Conservation (phyloP, 2,329 filamentous ascomycete genomes). For the Verticillium nubilum region DNA sequence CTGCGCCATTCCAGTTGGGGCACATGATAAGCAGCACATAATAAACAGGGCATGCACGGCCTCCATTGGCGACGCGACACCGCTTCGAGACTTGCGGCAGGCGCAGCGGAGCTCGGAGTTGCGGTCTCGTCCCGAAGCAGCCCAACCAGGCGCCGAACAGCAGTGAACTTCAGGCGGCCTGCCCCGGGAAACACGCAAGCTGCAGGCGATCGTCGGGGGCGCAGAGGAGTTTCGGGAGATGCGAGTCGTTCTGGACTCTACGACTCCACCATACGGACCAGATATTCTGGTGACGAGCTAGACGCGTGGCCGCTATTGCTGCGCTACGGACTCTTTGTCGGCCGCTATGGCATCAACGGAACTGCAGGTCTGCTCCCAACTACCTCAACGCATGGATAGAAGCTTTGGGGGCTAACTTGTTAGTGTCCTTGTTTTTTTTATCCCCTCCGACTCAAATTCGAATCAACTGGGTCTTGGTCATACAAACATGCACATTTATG, state of each 20-base stretch:
- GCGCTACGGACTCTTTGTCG: background rate
- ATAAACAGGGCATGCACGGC: background rate
- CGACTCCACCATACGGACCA: background rate
- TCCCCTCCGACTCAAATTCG: no score
- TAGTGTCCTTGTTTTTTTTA: no score
- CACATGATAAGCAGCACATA: no score
- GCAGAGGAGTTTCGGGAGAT: background rate
- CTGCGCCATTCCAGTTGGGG: background rate
- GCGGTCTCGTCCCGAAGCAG: background rate
- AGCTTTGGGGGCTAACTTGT: background rate
- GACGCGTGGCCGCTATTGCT: background rate
- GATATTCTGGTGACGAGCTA: background rate
- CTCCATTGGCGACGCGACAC: background rate
- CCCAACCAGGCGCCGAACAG: background rate
- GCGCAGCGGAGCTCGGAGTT: background rate
- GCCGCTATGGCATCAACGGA: background rate
- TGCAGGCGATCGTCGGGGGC: background rate
- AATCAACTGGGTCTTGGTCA: no score
- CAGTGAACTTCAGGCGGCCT: background rate
- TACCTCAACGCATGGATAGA: background rate
- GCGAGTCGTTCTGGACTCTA: background rate
- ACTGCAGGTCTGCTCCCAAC: background rate
- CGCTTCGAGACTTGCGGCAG: background rate
- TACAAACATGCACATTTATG: no score
- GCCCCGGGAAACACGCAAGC: background rate